These are phyloP conservation scores for Candida krabiensis DNA, from an alignment of 805 yeast genomes.

Conservation along the genomic window DNA sequence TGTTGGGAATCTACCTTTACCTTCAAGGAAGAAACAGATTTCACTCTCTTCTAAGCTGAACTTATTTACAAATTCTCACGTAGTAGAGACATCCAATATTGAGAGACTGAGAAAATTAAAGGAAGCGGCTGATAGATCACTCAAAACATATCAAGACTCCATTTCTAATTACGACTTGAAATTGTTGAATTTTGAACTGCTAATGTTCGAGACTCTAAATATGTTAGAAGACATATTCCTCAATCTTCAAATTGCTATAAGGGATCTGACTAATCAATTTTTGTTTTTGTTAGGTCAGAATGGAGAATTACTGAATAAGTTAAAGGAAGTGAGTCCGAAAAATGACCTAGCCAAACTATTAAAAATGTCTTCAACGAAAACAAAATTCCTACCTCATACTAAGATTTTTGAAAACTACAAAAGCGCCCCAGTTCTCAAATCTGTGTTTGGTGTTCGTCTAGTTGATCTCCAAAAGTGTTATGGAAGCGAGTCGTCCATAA, in stretches of 20 bases:
- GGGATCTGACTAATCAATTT: conserved; percentile 10
- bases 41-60: conserved; percentile 4
- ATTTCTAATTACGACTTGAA: conserved; percentile 9
- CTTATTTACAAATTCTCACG: conserved; percentile 4
- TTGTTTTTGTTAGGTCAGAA: conserved; percentile 12
- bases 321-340: conserved; percentile 2
- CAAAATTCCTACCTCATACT: conserved; percentile 8
- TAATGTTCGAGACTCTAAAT: conserved; percentile 13
- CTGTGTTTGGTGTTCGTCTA: conserved; percentile 16
- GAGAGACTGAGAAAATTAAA: conserved; percentile 11
- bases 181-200: conserved; percentile 12
- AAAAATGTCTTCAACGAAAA: conserved; percentile 1
- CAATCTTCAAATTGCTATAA: conserved; percentile 9
- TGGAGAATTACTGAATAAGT: background rate
- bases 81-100: conserved; percentile 1
- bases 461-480: conserved; percentile 6
- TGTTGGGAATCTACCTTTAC: conserved; percentile 7
- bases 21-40: conserved; percentile 3
- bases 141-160: conserved; percentile 6
- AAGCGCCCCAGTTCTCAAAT: conserved; percentile 5
- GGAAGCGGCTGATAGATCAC: conserved; percentile 5
- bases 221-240: conserved; percentile 8
- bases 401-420: conserved; percentile 16
- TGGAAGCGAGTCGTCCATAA: conserved; percentile 11
- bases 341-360: conserved; percentile 10